Percentiles rank a stretch among this genome's conserved stretches.
phyloP scores from a whole-genome alignment of 2,329 filamentous ascomycete genomes.

The Cadophora luteo-olivacea region DNA sequence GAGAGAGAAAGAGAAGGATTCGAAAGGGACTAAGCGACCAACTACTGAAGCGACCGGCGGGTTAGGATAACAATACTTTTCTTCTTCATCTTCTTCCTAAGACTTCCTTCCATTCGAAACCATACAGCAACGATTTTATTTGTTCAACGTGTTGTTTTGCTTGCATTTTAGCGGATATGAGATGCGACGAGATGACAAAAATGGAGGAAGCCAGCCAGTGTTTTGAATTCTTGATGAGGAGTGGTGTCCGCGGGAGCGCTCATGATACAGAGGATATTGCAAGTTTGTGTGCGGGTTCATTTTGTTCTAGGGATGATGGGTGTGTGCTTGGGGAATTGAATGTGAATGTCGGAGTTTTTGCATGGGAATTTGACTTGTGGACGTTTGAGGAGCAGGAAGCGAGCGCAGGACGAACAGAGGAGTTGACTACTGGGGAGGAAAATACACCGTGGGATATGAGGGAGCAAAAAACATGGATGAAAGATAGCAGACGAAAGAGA shows the following conservation, averaged over 20 bases:
- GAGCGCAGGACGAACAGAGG: neutral
- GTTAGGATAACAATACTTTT: neutral
- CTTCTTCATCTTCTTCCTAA: neutral
- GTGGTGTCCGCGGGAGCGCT: neutral
- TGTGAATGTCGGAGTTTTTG: conserved; percentile 8
- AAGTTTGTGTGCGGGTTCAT: neutral
- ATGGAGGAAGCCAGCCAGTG: neutral
- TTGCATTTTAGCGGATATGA: conserved; percentile 12
- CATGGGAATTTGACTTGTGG: neutral
- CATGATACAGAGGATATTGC: conserved; percentile 1
- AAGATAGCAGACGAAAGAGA: neutral
- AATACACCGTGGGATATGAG: neutral
- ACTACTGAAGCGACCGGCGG: neutral
- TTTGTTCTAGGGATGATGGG: neutral
- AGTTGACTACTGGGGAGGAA: neutral
- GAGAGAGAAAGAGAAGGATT: conserved; percentile 9
- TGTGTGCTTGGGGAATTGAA: neutral
- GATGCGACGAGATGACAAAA: conserved; percentile 4
- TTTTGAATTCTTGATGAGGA: conserved; percentile 1
- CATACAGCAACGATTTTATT: conserved; percentile 5
- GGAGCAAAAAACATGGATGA: neutral
- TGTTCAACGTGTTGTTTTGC: neutral
- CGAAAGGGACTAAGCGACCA: neutral
- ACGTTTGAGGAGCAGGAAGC: neutral
- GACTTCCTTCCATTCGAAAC: neutral